phyloP scores from a whole-genome alignment of 805 yeast species.

The Scheffersomyces lignosus region DNA sequence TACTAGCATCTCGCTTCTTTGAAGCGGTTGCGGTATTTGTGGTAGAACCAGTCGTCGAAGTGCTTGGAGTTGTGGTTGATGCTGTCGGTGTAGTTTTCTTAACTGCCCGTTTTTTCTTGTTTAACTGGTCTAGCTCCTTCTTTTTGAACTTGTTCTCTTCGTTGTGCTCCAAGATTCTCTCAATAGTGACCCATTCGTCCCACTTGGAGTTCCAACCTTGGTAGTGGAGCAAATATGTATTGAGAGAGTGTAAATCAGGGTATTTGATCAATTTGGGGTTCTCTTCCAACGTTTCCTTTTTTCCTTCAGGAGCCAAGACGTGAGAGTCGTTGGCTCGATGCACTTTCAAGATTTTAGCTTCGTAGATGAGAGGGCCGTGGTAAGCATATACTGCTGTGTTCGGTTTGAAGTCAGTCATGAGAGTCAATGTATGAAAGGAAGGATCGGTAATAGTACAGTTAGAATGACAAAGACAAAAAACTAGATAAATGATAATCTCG shows the following conservation, averaged over 20 bases:
- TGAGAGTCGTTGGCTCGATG: slow-evolving; percentile 54
- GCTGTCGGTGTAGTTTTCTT: slow-evolving; percentile 13
- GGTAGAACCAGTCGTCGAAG: slow-evolving; percentile 3
- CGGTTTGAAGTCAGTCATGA: slow-evolving; percentile 12
- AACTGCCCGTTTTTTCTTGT: slow-evolving; percentile 14
- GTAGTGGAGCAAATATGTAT: slow-evolving; percentile 74
- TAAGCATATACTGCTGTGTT: slow-evolving; percentile 58
- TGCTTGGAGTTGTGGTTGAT: neutral
- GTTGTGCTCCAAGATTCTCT: slow-evolving; percentile 65
- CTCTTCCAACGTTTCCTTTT: slow-evolving; percentile 32
- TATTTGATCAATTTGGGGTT: slow-evolving; percentile 25
- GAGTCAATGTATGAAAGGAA: neutral
- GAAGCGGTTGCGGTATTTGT: slow-evolving; percentile 1
- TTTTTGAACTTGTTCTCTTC: slow-evolving; percentile 68
- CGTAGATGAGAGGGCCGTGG: slow-evolving; percentile 89
- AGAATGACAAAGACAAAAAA: too few species aligned
- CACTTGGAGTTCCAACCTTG: slow-evolving; percentile 94
- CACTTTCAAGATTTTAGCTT: slow-evolving; percentile 72
- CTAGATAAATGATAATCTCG: too few species aligned
- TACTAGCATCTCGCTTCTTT: slow-evolving; percentile 5
- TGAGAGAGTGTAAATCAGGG: slow-evolving; percentile 21
- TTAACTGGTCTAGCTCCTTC: slow-evolving; percentile 49
- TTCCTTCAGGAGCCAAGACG: slow-evolving; percentile 42
- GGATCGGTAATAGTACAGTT: too few species aligned
- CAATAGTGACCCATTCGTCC: slow-evolving; percentile 92